phyloP scores from a whole-genome alignment of 2,329 filamentous ascomycete species.

The Colletotrichum acutatum region DNA sequence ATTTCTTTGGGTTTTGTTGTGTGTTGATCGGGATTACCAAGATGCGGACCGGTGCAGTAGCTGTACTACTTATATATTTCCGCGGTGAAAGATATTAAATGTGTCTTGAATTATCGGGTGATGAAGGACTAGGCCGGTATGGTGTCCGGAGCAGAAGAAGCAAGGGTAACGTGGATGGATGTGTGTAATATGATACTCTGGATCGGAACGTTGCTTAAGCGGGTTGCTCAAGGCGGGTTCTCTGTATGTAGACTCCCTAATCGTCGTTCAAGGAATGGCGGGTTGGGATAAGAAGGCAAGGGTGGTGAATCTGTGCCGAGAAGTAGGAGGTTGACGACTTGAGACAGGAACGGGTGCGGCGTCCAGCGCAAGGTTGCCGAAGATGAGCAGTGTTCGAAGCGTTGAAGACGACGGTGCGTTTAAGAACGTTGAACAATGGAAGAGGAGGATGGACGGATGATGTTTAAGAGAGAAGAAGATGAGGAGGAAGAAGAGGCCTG shows the following conservation, averaged over 20 bases:
- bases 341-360: constrained; percentile 35
- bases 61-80: constrained; percentile 33
- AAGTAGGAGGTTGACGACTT: constrained; percentile 27
- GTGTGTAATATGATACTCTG: constrained; percentile 24
- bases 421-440: constrained; percentile 3
- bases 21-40: constrained; percentile 44
- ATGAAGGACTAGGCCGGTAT: constrained; percentile 13
- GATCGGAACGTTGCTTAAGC: constrained; percentile 30
- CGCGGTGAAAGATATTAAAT: constrained; percentile 20
- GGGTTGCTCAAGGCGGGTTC: constrained; percentile 31
- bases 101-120: constrained; percentile 30
- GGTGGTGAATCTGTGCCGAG: constrained; percentile 19
- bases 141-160: constrained; percentile 21
- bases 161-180: constrained; percentile 28
- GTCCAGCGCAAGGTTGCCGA: constrained; percentile 36
- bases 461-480: constrained; percentile 11
- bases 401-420: constrained; percentile 24
- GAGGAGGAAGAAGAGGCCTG: constrained; percentile 27
- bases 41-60: constrained; percentile 39
- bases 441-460: constrained; percentile 20
- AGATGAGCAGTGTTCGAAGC: constrained; percentile 31
- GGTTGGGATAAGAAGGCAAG: neutral
- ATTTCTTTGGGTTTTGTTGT: constrained; percentile 51
- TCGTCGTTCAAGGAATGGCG: constrained; percentile 27
- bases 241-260: constrained; percentile 27